Conservation (phyloP, 768 basidiomycete species). For the Multifurca ochricompacta region DNA sequence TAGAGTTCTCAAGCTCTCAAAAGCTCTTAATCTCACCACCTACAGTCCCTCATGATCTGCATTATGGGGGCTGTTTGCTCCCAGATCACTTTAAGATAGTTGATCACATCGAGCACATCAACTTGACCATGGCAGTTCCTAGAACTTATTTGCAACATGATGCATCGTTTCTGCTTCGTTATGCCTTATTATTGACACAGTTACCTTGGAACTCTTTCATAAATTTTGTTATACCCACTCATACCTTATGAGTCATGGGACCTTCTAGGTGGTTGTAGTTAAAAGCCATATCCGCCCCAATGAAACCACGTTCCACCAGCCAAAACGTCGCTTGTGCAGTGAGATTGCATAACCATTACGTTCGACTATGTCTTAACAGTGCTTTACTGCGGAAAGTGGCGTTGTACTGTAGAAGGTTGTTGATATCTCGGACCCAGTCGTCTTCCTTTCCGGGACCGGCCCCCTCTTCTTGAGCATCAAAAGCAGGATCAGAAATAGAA, state of each 20-base stretch:
- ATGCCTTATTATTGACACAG: not conserved
- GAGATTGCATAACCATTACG: slow-evolving; percentile 26
- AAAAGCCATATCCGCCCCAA: not conserved
- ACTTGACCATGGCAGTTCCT: not conserved
- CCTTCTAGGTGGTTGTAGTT: not conserved
- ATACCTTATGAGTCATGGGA: not conserved
- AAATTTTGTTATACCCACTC: not conserved
- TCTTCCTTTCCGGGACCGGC: slow-evolving; percentile 77
- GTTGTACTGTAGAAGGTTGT: slow-evolving; percentile 90
- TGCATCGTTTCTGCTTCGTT: not conserved
- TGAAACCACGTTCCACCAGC: not conserved
- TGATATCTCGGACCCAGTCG: slow-evolving; percentile 97
- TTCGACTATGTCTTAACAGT: slow-evolving; percentile 64
- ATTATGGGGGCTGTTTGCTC: not conserved
- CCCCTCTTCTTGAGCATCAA: slow-evolving; percentile 45
- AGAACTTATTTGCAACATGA: not conserved
- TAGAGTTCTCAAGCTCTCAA: not conserved
- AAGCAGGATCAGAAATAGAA: slow-evolving; percentile 51
- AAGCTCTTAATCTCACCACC: no score
- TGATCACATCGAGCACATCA: not conserved
- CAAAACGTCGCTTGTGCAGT: not conserved
- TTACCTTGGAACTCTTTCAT: not conserved
- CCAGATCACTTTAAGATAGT: not conserved
- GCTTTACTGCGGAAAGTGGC: slow-evolving; percentile 90
- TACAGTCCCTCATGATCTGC: not conserved